Evolutionary conservation across 768 basidiomycete species (phyloP).

Genomic region (Suillus paluster): DNA sequence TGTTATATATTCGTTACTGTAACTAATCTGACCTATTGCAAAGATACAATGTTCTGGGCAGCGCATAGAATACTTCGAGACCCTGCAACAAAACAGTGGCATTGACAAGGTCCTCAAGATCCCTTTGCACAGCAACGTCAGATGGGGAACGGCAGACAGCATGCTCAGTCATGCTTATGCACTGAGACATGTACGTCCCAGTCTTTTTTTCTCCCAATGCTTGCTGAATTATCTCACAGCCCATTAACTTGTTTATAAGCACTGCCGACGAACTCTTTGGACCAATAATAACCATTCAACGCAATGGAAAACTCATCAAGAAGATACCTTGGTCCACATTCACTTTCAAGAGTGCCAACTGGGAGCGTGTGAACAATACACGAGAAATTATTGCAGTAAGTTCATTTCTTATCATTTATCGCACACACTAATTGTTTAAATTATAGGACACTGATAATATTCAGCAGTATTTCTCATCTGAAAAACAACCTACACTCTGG

Average conservation of each 20-base stretch:
- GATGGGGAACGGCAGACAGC: slow-evolving; percentile 26
- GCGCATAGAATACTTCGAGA: slow-evolving; percentile 27
- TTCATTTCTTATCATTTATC: too few species aligned
- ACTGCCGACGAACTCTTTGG: slow-evolving; percentile 31
- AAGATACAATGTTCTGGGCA: slow-evolving; percentile 31
- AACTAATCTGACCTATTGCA: not conserved
- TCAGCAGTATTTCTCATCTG: too few species aligned
- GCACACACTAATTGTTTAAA: too few species aligned
- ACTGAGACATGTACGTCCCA: slow-evolving; percentile 17
- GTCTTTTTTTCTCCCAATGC: not conserved
- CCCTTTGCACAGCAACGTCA: slow-evolving; percentile 9
- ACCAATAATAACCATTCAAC: slow-evolving; percentile 31
- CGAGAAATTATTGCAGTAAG: too few species aligned
- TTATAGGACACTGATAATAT: too few species aligned
- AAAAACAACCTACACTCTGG: too few species aligned
- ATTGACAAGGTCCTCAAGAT: slow-evolving; percentile 22
- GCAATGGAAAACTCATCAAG: slow-evolving; percentile 17
- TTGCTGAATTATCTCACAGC: slow-evolving; percentile 3
- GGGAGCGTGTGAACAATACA: too few species aligned
- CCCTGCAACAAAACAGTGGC: slow-evolving; percentile 21
- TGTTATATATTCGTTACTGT: not conserved
- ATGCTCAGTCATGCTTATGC: slow-evolving; percentile 24
- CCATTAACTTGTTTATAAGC: slow-evolving; percentile 22
- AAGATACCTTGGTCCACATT: too few species aligned
- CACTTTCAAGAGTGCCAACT: too few species aligned